Base-by-base conservation (phyloP, 2,329 filamentous ascomycete genomes). In the Colletotrichum echinochloae region DNA sequence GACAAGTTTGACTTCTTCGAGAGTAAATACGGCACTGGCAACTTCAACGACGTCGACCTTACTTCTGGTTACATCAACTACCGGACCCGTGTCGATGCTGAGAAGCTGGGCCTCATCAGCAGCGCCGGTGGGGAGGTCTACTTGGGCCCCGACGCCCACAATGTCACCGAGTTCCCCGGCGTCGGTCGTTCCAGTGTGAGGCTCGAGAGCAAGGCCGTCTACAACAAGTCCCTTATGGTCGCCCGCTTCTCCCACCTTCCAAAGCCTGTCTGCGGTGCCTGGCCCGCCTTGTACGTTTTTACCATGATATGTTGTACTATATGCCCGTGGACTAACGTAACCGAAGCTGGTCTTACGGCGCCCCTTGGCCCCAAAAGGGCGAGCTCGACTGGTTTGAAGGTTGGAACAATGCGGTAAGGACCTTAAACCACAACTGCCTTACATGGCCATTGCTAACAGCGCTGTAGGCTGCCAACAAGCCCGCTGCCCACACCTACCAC, bases 191-290 rank as follows among this genome's bases (percentile, higher is more conserved):
- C 81, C 70, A 92, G 90, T 74, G 88, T 94, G 41, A 86, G 92
- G 49, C 78, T 94, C 18, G 87, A 89, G 72, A 92, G 90, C 77
- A 89, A 86, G 69, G 84, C 85, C 55, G 78, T 80, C 6, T 94
- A 91, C 81, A 88, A 85, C 73, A 84, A 89, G 67, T 91, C 90
- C 37, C 87, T 94, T 39, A 86, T 94, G 75, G 88, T 94, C 54
- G 84, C 91, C 54, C 90, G 93, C 76, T 88, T 94, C 74, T 84
- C 82, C 20, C 91, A 94, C 75, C 89, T 94, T 82, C 91, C 92
- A 39, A 84, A 83, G 65, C 84, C 86, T 18, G 82, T 85, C 55
- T 94, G 92, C 75, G 92, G 92, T 61, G 84, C 87, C 14, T 94
- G 92, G 92, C 92, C 92, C 2, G 90, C 91, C 82, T 86, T 91